Evolutionary conservation across 108 stramenopile species (phyloP), one percentile per base, ranked within the genome.

Genomic region (Conticribra weissflogii): DNA sequence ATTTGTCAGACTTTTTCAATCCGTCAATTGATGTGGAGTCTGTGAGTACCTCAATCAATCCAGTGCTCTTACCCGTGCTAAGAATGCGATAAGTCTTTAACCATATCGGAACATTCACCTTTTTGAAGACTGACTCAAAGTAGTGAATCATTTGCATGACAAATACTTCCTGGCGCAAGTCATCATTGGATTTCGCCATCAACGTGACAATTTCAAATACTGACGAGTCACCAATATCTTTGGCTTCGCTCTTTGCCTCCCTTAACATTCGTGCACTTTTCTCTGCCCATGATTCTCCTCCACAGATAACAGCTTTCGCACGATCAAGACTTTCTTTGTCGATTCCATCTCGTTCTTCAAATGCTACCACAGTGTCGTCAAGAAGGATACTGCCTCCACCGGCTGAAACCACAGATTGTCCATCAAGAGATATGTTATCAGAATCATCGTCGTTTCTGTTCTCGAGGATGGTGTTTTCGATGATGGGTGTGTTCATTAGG

Each of bases 111-210:
- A 98, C 41, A 34, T 84, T 83, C 34, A 93, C 91, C 57, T 84
- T 85, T 48, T 82, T 83, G 71, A 97, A 99, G 24, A 96, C 95
- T 34, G 92, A 93, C 60, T 98, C 88, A 64, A 97, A 98, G 82
- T 91, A 98, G 55, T 95, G 92, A 68, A 99, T 98, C 90, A 99
- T 92, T 83, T 98, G 98, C 87, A 98, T 88, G 31, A 95, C 90
- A 53, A 96, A 95, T 17, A 95, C 93, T 81, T 99, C 99, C 74
- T 99, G 99, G 21, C 99, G 91, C 29, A 98, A 79, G 72, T 99
- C 99, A 56, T 98, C 99, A 65, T 98, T 97, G 23, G 97, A 98
- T 77, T 99, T 99, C 41, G 96, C 83, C 82, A 99, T 95, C 68
- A 94, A 74, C 23, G 79, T 66, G 2, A 88, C 84, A 34, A 94